A percentile compares a stretch with the other conserved stretches of the same genome.
These are phyloP conservation scores for Coniferiporia sulphurascens DNA, from an alignment of 1,284 basidiomycete genomes.

Conservation along the genomic window DNA sequence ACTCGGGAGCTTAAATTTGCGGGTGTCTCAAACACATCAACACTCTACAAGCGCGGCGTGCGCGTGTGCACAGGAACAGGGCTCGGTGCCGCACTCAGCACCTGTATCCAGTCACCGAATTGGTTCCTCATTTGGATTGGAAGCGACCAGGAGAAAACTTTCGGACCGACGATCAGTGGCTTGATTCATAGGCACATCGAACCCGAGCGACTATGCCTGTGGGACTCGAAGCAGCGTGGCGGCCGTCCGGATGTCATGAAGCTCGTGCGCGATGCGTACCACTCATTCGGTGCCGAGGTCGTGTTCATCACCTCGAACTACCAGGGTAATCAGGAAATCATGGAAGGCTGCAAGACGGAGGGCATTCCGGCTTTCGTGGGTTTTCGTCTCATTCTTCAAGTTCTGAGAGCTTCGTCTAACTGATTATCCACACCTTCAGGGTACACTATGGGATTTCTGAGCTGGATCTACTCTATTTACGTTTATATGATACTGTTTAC, in stretches of 20 bases:
- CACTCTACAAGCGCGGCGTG: constrained; percentile 40
- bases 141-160: constrained; percentile 41
- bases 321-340: constrained; percentile 60
- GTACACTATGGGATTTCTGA: constrained; percentile 43
- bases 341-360: constrained; percentile 60
- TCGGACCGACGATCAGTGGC: constrained; percentile 38
- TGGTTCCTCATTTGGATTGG: constrained; percentile 64
- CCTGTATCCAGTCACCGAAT: constrained; percentile 49
- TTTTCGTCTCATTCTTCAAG: background rate
- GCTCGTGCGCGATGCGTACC: constrained; percentile 35
- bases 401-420: background rate
- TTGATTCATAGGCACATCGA: constrained; percentile 50
- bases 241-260: constrained; percentile 40
- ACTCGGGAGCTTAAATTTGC: constrained; percentile 59
- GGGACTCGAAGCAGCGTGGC: constrained; percentile 56
- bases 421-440: constrained; percentile 23
- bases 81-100: constrained; percentile 40
- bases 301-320: constrained; percentile 64
- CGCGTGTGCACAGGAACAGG: constrained; percentile 43
- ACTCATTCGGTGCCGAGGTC: constrained; percentile 45
- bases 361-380: constrained; percentile 58
- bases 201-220: constrained; percentile 51
- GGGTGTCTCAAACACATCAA: constrained; percentile 40
- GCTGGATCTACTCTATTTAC: background rate
- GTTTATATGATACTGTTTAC: background rate